These are phyloP conservation scores for Perkinsus olseni DNA, from an alignment of 169 alveolate species.

Conservation along the genomic window DNA sequence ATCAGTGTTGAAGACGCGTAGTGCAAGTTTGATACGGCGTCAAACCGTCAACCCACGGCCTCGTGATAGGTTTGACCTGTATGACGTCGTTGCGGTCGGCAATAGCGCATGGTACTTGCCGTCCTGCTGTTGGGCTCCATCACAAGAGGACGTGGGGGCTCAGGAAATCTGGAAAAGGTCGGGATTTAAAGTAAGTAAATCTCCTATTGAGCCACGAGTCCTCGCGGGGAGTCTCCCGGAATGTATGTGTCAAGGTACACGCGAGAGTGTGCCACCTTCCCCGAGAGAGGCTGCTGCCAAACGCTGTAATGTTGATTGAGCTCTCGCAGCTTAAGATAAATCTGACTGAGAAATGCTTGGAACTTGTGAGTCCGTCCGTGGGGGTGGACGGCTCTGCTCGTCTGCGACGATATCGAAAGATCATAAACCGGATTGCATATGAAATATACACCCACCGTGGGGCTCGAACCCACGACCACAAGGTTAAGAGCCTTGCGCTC, in stretches of 20 bases:
- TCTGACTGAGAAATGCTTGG: not conserved
- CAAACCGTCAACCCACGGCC: too few relatives aligned
- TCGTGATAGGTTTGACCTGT: not conserved
- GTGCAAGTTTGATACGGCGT: not conserved
- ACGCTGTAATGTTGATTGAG: not conserved
- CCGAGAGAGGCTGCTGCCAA: not conserved
- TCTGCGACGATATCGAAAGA: too few relatives aligned
- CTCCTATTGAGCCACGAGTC: not conserved
- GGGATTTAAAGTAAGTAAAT: not conserved
- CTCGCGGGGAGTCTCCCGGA: not conserved
- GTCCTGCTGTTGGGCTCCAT: not conserved
- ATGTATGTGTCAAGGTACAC: not conserved
- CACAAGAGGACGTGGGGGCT: not conserved
- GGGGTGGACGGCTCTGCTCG: too few relatives aligned
- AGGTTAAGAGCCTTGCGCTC: constrained; percentile 97
- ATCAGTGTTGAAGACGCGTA: not conserved
- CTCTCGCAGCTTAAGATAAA: not conserved
- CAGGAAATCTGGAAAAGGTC: not conserved
- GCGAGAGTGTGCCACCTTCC: not conserved
- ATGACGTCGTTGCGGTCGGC: not conserved
- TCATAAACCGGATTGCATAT: too few relatives aligned
- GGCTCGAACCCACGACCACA: constrained; percentile 99
- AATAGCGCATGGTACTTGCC: not conserved
- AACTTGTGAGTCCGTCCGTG: not conserved
- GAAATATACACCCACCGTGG: constrained; percentile 39